Conservation (phyloP, 371 early-diverging fungal species). For the Actinomucor elegans region DNA sequence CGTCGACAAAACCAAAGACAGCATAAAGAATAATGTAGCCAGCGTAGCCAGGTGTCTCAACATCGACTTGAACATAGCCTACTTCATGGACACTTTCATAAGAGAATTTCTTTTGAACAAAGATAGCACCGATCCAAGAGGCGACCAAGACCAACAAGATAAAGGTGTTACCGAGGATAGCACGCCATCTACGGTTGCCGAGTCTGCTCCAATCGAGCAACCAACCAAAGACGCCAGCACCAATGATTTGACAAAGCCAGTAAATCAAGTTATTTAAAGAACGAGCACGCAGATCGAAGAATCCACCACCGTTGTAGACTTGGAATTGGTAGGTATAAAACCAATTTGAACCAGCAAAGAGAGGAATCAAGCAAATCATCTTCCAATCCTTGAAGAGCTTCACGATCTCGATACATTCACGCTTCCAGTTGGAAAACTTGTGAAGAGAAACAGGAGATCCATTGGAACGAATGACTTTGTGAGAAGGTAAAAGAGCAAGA, state of each 20-base stretch:
- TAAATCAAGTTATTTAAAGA: slow-evolving; percentile 69
- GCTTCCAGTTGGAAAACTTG: slow-evolving; percentile 55
- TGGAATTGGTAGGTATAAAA: slow-evolving; percentile 72
- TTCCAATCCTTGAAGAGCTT: slow-evolving; percentile 64
- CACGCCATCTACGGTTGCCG: slow-evolving; percentile 52
- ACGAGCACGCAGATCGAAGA: slow-evolving; percentile 62
- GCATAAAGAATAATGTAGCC: slow-evolving; percentile 62
- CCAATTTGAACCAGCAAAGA: slow-evolving; percentile 76
- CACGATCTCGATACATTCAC: slow-evolving; percentile 55
- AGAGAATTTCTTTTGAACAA: slow-evolving; percentile 55
- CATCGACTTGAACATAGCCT: slow-evolving; percentile 19
- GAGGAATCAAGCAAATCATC: slow-evolving; percentile 64
- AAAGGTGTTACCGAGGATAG: slow-evolving; percentile 52
- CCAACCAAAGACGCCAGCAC: slow-evolving; percentile 55
- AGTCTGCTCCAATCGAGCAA: slow-evolving; percentile 53
- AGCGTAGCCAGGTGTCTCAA: slow-evolving; percentile 37
- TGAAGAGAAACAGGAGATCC: slow-evolving; percentile 62
- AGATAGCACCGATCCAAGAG: slow-evolving; percentile 60
- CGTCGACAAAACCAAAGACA: slow-evolving; percentile 66
- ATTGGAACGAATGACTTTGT: slow-evolving; percentile 63
- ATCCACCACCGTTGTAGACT: slow-evolving; percentile 42
- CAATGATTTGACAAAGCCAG: slow-evolving; percentile 74
- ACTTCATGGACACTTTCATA: slow-evolving; percentile 20
- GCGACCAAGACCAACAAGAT: slow-evolving; percentile 46
- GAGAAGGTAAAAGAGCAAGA: slow-evolving; percentile 58